A percentile compares a stretch with the other conserved stretches of the same genome.
These are phyloP conservation scores for Lactuca sativa DNA, from an alignment of 129 eudicot species.

Conservation along the genomic window DNA sequence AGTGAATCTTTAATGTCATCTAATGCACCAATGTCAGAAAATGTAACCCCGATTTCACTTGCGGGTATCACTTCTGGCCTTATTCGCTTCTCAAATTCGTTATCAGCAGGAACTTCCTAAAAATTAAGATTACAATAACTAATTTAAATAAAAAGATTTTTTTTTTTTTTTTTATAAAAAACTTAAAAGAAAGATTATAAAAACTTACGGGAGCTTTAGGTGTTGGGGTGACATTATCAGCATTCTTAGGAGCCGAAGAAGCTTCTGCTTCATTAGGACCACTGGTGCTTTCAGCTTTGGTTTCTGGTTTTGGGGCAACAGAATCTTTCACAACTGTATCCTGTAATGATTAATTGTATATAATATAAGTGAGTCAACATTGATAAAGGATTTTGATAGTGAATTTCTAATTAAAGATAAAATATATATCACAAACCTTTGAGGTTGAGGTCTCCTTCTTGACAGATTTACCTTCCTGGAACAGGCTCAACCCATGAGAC, in stretches of 20 bases:
- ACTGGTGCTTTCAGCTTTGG: constrained; percentile 44
- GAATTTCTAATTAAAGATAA: not conserved
- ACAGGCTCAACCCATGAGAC: constrained; percentile 87
- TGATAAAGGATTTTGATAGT: not conserved
- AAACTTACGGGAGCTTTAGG: constrained; percentile 67
- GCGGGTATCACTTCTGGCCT: constrained; percentile 96
- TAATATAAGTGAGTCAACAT: not conserved
- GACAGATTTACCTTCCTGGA: constrained; percentile 77
- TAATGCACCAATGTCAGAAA: constrained; percentile 85
- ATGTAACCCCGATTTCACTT: constrained; percentile 79
- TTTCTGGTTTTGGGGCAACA: constrained; percentile 41
- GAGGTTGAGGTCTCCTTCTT: constrained; percentile 50
- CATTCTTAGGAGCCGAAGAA: constrained; percentile 39
- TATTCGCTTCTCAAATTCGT: constrained; percentile 91
- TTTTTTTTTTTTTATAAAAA: not conserved
- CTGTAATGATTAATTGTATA: constrained; percentile 23
- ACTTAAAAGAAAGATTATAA: not conserved
- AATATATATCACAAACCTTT: constrained; percentile 48
- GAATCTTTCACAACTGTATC: constrained; percentile 37
- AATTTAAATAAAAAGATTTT: not conserved
- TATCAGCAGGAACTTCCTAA: constrained; percentile 81
- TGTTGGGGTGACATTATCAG: constrained; percentile 40
- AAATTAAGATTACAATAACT: not conserved
- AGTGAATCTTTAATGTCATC: constrained; percentile 87
- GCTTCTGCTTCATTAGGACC: constrained; percentile 39